Percentiles rank a stretch among this genome's conserved stretches.
These are phyloP conservation scores for Chimonanthus salicifolius DNA, from an alignment of 164 flowering plant genomes.

Conservation along the genomic window DNA sequence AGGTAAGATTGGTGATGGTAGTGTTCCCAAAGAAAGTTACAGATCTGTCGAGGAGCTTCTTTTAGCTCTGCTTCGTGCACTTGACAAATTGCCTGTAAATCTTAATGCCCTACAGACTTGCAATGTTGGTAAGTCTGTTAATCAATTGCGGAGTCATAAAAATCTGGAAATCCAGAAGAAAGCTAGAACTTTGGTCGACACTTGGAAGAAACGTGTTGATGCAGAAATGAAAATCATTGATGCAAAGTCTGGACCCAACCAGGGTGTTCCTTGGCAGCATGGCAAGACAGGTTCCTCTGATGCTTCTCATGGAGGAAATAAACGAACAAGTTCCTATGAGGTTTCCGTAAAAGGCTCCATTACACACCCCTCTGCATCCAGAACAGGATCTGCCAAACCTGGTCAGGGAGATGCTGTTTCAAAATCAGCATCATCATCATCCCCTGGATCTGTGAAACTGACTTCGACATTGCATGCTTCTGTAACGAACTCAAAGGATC, in stretches of 20 bases:
- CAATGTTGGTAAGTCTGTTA: conserved; percentile 90
- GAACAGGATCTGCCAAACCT: conserved; percentile 33
- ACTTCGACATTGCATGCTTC: conserved; percentile 31
- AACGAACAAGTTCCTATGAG: conserved; percentile 44
- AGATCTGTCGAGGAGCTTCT: conserved; percentile 76
- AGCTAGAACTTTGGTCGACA: conserved; percentile 74
- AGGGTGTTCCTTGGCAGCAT: conserved; percentile 48
- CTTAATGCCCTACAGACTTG: conserved; percentile 74
- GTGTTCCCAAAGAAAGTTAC: conserved; percentile 56
- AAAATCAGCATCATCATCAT: conserved; percentile 39
- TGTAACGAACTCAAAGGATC: conserved; percentile 25
- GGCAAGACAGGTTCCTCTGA: conserved; percentile 48
- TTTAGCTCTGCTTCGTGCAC: conserved; percentile 73
- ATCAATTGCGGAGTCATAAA: conserved; percentile 54
- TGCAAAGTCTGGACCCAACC: conserved; percentile 61
- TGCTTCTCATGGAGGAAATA: conserved; percentile 50
- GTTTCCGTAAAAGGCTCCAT: conserved; percentile 42
- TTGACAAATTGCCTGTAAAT: conserved; percentile 85
- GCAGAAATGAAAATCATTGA: conserved; percentile 80
- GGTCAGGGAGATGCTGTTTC: conserved; percentile 38
- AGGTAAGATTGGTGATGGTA: conserved; percentile 64
- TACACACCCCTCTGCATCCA: conserved; percentile 47
- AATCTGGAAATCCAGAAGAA: conserved; percentile 59
- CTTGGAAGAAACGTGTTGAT: conserved; percentile 97
- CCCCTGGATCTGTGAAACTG: conserved; percentile 43